phyloP scores from a whole-genome alignment of 768 basidiomycete genomes.

The Trametes coccinea region DNA sequence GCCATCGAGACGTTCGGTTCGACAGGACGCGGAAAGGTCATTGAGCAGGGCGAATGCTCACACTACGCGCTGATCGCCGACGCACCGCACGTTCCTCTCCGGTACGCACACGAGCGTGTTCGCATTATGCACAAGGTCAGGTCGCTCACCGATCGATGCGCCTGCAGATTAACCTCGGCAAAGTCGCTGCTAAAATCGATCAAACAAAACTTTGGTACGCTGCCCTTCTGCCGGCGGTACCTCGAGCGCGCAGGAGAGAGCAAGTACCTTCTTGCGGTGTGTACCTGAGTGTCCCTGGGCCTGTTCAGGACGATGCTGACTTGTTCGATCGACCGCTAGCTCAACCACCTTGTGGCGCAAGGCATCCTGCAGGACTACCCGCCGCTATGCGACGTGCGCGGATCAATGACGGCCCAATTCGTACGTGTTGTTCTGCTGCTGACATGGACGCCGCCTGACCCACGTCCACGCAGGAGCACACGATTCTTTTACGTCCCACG shows the following conservation, averaged over 20 bases:
- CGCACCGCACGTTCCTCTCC: slow-evolving; percentile 70
- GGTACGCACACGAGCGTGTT: slow-evolving; percentile 45
- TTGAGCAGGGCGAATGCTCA: slow-evolving; percentile 92
- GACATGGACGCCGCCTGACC: neutral
- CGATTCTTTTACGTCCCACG: slow-evolving; percentile 81
- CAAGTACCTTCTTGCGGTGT: slow-evolving; percentile 87
- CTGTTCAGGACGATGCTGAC: neutral
- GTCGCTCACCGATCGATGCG: neutral
- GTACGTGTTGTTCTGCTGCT: slow-evolving; percentile 42
- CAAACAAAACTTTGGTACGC: slow-evolving; percentile 89
- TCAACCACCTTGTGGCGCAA: slow-evolving; percentile 87
- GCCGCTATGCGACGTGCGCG: slow-evolving; percentile 82
- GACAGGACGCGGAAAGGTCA: slow-evolving; percentile 87
- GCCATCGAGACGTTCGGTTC: slow-evolving; percentile 99
- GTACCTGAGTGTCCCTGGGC: slow-evolving; percentile 24
- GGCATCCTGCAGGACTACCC: slow-evolving; percentile 92
- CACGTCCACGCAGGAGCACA: slow-evolving; percentile 65
- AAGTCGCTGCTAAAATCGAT: slow-evolving; percentile 86
- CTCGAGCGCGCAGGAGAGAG: slow-evolving; percentile 91
- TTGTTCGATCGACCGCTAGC: slow-evolving; percentile 40
- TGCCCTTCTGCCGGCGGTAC: slow-evolving; percentile 95
- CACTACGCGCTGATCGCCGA: slow-evolving; percentile 83
- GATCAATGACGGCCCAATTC: slow-evolving; percentile 93
- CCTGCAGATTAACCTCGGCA: slow-evolving; percentile 71
- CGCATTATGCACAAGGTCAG: neutral